phyloP scores from a whole-genome alignment of 2,329 filamentous ascomycete genomes.

The Zymoseptoria passerinii region DNA sequence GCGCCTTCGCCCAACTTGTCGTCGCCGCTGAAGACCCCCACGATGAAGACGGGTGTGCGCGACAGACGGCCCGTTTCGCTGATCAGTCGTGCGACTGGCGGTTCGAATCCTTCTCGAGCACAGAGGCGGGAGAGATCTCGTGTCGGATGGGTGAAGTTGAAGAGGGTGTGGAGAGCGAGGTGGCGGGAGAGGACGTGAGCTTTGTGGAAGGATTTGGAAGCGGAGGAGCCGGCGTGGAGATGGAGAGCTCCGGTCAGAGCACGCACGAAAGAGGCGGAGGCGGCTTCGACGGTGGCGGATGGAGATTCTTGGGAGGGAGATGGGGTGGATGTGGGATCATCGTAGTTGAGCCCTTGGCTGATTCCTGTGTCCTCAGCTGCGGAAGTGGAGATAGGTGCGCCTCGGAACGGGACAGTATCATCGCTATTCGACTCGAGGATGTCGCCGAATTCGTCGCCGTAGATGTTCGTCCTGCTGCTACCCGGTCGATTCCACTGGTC shows the following conservation, averaged over 20 bases:
- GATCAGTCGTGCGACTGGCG: constrained; percentile 76
- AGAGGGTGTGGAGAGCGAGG: constrained; percentile 56
- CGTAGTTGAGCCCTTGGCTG: neutral
- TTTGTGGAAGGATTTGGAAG: constrained; percentile 74
- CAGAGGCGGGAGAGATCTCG: constrained; percentile 78
- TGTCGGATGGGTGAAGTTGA: constrained; percentile 75
- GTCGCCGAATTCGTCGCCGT: constrained; percentile 81
- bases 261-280: constrained; percentile 69
- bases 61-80: constrained; percentile 83
- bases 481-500: constrained; percentile 49
- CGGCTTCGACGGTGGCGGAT: constrained; percentile 45
- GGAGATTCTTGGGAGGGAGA: constrained; percentile 8
- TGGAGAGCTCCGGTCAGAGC: constrained; percentile 80
- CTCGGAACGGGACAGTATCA: constrained; percentile 16
- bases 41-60: constrained; percentile 81
- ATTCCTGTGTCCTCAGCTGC: neutral
- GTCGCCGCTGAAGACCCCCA: constrained; percentile 83
- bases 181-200: constrained; percentile 61
- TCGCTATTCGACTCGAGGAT: constrained; percentile 24
- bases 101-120: constrained; percentile 78
- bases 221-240: constrained; percentile 68
- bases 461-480: constrained; percentile 62
- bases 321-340: neutral
- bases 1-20: constrained; percentile 91
- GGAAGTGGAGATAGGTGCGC: constrained; percentile 8